Base-by-base conservation (phyloP, 2,329 filamentous ascomycete genomes). In the Aspergillus oerlinghausenensis region DNA sequence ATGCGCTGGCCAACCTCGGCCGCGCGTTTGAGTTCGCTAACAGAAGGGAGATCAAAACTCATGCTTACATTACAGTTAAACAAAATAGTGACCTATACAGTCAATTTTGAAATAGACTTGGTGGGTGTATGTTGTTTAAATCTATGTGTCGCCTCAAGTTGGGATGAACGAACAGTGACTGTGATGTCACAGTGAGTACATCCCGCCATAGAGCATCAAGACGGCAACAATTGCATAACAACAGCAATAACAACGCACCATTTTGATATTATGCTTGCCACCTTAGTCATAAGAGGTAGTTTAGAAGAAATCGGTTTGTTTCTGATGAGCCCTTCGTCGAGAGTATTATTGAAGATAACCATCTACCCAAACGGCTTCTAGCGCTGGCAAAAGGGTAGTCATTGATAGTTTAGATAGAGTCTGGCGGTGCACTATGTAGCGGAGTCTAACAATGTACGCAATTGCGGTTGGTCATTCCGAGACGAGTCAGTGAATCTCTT, bases 1-100 rank as follows among this genome's bases (percentile, higher is more conserved):
- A 73, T 72, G 38, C 69, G 68, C 48, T 73, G 67, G 23, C 69
- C 69, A 17, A 59, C 55, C 49, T 70, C 67, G 9, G 61, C 70
- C 11, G 67, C 68, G 21, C 66, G 67, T 53, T 71, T 71, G 23
- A 71, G 59, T 35, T 72, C 69, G 3, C 59, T 58, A 26, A 73
- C 63, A 19, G 66, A 55, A 3, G 54, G 52, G 21, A 56, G 19
- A 14, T 55, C 55, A 14, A 51, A 47, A 40, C 51, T 51, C 56
- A 58, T 58, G 8, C 49, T 42, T 59, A 63, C 58, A 60, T 61
- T 17, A 35, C 14, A 38, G 32, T 38, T 17, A 17, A 17, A 38
- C 14, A 38, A 7, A 7, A 7, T n/a, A 38, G 14, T 7, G 32
- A 17, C 6, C 14, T 17, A 7, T 38, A 17, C 14, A 17, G 32